phyloP scores from a whole-genome alignment of 768 basidiomycete genomes.

The Porpolomopsis calyptriformis region DNA sequence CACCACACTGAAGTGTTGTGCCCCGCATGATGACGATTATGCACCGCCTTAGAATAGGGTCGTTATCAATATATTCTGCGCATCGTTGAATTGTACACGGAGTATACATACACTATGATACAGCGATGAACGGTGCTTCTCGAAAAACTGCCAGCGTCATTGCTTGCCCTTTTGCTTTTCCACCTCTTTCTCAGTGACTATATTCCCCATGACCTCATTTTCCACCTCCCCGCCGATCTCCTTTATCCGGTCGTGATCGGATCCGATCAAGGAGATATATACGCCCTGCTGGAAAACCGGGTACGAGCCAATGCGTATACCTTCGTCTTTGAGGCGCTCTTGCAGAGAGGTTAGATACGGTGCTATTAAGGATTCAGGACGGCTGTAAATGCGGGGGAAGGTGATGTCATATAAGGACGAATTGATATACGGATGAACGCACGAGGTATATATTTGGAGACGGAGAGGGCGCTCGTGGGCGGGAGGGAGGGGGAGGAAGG shows the following conservation, averaged over 20 bases:
- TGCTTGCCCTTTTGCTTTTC: constrained; percentile 18
- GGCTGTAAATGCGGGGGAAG: constrained; percentile 24
- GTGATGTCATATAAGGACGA: constrained; percentile 1
- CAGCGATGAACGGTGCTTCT: no score
- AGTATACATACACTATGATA: no score
- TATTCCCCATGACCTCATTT: constrained; percentile 42
- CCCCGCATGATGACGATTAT: no score
- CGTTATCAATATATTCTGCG: no score
- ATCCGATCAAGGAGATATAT: constrained; percentile 46
- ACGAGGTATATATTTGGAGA: constrained; percentile 80
- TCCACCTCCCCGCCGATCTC: constrained; percentile 57
- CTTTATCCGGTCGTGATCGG: constrained; percentile 38
- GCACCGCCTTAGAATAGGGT: no score
- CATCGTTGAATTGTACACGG: no score
- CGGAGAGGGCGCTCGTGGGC: constrained; percentile 60
- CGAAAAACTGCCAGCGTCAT: no score
- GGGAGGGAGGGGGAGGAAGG: constrained; percentile 74
- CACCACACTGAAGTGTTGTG: no score
- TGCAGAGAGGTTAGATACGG: constrained; percentile 78
- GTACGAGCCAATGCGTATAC: constrained; percentile 77
- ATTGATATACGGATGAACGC: no score
- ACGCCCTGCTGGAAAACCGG: constrained; percentile 50
- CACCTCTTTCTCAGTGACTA: constrained; percentile 59
- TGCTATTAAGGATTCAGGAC: constrained; percentile 70
- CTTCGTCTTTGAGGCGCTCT: constrained; percentile 58